These are phyloP conservation scores for Calycina herbarum DNA, from an alignment of 2,329 filamentous ascomycete species.

Conservation along the genomic window DNA sequence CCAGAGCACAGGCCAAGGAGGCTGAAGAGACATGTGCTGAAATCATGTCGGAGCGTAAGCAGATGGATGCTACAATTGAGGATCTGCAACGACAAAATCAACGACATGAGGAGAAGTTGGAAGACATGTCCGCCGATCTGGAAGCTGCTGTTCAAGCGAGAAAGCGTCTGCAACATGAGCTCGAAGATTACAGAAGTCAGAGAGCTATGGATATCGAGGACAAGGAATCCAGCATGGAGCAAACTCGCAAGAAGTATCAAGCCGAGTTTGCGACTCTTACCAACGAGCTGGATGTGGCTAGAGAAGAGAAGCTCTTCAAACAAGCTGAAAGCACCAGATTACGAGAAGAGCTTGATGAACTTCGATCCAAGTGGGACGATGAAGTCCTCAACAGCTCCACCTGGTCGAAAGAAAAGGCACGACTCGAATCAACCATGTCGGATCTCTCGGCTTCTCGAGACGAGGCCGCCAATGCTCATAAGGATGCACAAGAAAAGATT, in stretches of 20 bases:
- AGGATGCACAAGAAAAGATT: slow-evolving; percentile 91
- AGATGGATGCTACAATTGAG: slow-evolving; percentile 83
- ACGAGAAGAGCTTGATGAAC: slow-evolving; percentile 92
- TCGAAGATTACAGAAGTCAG: slow-evolving; percentile 95
- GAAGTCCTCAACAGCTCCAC: slow-evolving; percentile 97
- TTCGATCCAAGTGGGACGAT: slow-evolving; percentile 96
- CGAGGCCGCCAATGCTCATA: slow-evolving; percentile 89
- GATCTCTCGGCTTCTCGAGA: slow-evolving; percentile 90
- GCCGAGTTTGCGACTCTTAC: slow-evolving; percentile 85
- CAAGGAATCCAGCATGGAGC: slow-evolving; percentile 93
- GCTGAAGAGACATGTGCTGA: slow-evolving; percentile 87
- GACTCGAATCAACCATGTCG: slow-evolving; percentile 84
- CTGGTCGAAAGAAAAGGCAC: slow-evolving; percentile 96
- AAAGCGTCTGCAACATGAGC: slow-evolving; percentile 92
- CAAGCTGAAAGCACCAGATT: slow-evolving; percentile 84
- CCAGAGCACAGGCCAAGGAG: slow-evolving; percentile 84
- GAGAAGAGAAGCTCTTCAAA: slow-evolving; percentile 83
- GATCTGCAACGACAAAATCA: slow-evolving; percentile 89
- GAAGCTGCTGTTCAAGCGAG: slow-evolving; percentile 84
- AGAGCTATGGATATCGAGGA: slow-evolving; percentile 96
- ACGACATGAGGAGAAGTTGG: slow-evolving; percentile 84
- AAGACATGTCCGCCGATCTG: slow-evolving; percentile 88
- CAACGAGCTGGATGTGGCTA: slow-evolving; percentile 89
- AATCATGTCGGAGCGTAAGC: slow-evolving; percentile 88
- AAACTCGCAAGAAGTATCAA: slow-evolving; percentile 97